Evolutionary conservation across 345 rosid genomes (phyloP).

Genomic region (Corymbia maculata): DNA sequence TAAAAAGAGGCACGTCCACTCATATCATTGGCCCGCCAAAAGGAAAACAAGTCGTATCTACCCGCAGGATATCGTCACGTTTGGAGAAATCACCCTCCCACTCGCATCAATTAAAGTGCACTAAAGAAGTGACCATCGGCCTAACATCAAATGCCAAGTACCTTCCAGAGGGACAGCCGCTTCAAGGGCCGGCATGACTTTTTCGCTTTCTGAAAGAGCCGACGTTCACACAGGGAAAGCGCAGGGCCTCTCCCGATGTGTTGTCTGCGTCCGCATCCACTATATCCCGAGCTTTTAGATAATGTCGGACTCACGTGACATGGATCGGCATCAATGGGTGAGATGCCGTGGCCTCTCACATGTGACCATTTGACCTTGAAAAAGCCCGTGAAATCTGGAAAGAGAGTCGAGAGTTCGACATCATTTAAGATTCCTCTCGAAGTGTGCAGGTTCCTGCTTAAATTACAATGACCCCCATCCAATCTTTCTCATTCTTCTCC

Average conservation of each 20-base stretch:
- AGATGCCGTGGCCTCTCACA: not conserved
- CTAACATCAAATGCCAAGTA: not conserved
- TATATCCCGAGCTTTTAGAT: not conserved
- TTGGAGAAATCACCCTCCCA: not conserved
- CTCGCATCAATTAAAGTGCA: not conserved
- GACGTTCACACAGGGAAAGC: not conserved
- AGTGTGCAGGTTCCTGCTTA: not conserved
- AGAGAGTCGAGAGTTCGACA: not conserved
- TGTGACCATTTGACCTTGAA: not conserved
- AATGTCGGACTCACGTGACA: not conserved
- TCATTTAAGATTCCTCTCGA: not conserved
- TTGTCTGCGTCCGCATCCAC: not conserved
- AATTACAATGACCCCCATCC: not conserved
- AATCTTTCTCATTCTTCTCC: not conserved
- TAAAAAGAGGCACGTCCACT: not conserved
- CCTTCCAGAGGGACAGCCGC: not conserved
- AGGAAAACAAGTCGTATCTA: no score
- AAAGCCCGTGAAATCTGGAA: not conserved
- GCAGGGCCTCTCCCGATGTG: not conserved
- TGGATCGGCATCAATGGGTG: fast-evolving
- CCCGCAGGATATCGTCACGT: not conserved
- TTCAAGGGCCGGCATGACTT: not conserved
- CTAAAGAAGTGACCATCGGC: not conserved
- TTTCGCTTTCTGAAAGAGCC: not conserved
- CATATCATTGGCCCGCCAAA: not conserved